These are phyloP conservation scores for Fagopyrum tataricum DNA, from an alignment of 148 eudicot species.

Conservation along the genomic window DNA sequence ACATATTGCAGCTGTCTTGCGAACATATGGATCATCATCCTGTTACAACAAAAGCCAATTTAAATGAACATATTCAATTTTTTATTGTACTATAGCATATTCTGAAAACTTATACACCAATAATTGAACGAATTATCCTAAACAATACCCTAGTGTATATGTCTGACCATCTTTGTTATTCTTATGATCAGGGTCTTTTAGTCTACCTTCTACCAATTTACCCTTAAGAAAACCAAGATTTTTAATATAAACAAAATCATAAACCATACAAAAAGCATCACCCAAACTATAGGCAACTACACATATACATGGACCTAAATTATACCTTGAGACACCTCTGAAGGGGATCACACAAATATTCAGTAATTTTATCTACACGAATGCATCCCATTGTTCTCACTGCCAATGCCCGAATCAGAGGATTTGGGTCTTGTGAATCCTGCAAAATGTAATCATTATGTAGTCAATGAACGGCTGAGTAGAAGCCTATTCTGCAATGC, in stretches of 20 bases:
- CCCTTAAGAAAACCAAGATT: not conserved
- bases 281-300: not conserved
- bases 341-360: conserved; percentile 94
- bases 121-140: not conserved
- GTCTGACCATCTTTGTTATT: not conserved
- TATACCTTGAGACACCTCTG: conserved; percentile 95
- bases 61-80: not conserved
- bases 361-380: conserved; percentile 95
- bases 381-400: conserved; percentile 99
- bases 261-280: not conserved
- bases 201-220: not conserved
- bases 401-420: conserved; percentile 94
- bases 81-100: not conserved
- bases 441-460: conserved; percentile 24
- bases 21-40: conserved; percentile 99
- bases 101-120: not conserved
- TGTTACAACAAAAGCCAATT: conserved; percentile 18
- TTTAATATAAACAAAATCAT: not conserved
- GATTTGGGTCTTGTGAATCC: conserved; percentile 99
- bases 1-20: conserved; percentile 98
- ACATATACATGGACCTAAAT: not conserved
- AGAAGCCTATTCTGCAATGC: not conserved
- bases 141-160: not conserved
- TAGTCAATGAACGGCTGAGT: not conserved
- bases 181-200: not conserved